Percentiles rank a stretch among this genome's conserved stretches.
These are phyloP conservation scores for Globisporangium paroecandrum DNA, from an alignment of 352 stramenopile genomes.

Conservation along the genomic window DNA sequence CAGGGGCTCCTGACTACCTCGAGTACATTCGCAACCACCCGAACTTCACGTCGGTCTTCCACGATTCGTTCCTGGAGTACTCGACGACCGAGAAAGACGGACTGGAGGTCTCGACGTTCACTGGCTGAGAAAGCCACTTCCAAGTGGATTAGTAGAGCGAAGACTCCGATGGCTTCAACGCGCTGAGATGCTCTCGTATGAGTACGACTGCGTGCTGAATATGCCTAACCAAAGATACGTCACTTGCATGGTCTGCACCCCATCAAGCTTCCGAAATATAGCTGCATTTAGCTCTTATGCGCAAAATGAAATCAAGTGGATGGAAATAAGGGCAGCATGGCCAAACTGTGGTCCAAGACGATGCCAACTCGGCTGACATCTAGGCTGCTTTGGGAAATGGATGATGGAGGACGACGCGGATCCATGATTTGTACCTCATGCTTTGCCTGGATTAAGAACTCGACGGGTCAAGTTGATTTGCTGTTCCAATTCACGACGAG, in stretches of 20 bases:
- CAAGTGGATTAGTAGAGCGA: not conserved
- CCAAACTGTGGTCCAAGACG: not conserved
- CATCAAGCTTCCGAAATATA: too few species aligned
- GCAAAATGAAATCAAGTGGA: too few species aligned
- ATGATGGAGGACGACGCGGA: not conserved
- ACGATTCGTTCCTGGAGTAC: not conserved
- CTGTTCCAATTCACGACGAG: not conserved
- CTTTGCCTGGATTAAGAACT: not conserved
- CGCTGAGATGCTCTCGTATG: not conserved
- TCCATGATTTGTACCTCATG: not conserved
- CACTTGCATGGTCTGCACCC: not conserved
- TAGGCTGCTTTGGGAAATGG: not conserved
- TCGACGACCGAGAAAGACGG: not conserved
- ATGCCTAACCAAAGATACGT: not conserved
- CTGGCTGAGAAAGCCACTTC: not conserved
- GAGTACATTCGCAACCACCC: conserved; percentile 28
- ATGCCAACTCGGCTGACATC: not conserved
- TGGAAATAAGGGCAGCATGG: too few species aligned
- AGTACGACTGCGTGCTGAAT: not conserved
- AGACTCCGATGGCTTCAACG: not conserved
- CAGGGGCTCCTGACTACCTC: conserved; percentile 32
- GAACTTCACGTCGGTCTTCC: conserved; percentile 24
- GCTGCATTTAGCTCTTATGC: too few species aligned
- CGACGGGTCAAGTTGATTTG: not conserved
- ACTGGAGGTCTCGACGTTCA: not conserved